These are phyloP conservation scores for Avicennia marina DNA, from an alignment of 257 asterid genomes.

Conservation along the genomic window DNA sequence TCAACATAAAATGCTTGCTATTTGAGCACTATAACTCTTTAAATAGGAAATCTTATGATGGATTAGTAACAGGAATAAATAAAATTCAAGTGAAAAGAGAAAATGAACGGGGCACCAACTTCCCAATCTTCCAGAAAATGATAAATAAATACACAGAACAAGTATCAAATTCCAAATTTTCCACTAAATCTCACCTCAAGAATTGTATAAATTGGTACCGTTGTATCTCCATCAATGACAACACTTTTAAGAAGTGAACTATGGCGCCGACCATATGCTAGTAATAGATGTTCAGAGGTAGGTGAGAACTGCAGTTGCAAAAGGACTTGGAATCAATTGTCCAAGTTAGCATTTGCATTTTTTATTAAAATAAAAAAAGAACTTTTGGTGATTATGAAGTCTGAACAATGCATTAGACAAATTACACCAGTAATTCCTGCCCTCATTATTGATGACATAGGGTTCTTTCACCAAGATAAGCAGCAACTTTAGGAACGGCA, in stretches of 20 bases:
- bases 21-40: no score
- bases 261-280: slow-evolving; percentile 95
- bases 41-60: no score
- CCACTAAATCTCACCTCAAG: slow-evolving; percentile 55
- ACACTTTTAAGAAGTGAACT: slow-evolving; percentile 89
- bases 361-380: no score
- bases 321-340: slow-evolving; percentile 12
- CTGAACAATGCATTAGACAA: neutral
- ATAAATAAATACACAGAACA: neutral
- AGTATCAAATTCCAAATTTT: slow-evolving; percentile 3
- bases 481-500: slow-evolving; percentile 1
- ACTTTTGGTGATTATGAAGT: no score
- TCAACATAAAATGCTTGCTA: no score
- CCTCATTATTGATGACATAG: neutral
- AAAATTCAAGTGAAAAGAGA: no score
- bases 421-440: slow-evolving; percentile 7
- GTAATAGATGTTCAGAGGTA: slow-evolving; percentile 89
- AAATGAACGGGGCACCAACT: no score
- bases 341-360: slow-evolving; percentile 4
- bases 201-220: slow-evolving; percentile 80
- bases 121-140: neutral
- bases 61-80: no score
- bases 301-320: slow-evolving; percentile 83
- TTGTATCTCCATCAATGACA: slow-evolving; percentile 81
- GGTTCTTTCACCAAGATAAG: neutral